These are phyloP conservation scores for Sporothrix brasiliensis DNA, from an alignment of 2,329 filamentous ascomycete species.

Conservation along the genomic window DNA sequence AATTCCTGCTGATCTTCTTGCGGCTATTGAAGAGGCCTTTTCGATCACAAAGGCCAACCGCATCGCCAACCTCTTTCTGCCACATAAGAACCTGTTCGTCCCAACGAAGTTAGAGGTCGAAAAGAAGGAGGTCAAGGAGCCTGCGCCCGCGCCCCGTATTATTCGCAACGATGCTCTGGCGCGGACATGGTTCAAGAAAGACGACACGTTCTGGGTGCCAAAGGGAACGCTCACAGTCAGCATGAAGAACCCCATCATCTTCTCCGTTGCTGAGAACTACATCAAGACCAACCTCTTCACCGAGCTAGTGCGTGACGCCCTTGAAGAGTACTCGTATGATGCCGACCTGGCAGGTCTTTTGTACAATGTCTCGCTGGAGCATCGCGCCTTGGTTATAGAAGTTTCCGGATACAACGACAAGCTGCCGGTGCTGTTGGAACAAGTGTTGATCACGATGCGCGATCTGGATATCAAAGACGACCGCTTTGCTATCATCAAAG, in stretches of 20 bases:
- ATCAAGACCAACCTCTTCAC: constrained; percentile 80
- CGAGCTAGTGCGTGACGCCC: constrained; percentile 81
- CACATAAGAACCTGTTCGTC: constrained; percentile 94
- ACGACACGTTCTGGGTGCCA: constrained; percentile 97
- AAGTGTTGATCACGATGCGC: constrained; percentile 80
- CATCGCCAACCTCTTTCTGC: constrained; percentile 75
- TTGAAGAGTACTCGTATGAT: constrained; percentile 94
- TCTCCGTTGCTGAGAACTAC: constrained; percentile 74
- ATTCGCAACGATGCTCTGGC: constrained; percentile 81
- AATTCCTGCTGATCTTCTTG: constrained; percentile 74
- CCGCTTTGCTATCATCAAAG: constrained; percentile 88
- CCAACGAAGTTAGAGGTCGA: constrained; percentile 91
- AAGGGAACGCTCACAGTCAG: constrained; percentile 86
- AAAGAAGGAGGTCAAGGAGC: constrained; percentile 83
- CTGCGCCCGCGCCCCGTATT: constrained; percentile 73
- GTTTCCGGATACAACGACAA: constrained; percentile 97
- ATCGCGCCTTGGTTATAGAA: constrained; percentile 73
- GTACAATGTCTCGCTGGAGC: constrained; percentile 75
- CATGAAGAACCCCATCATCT: constrained; percentile 76
- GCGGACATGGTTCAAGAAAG: constrained; percentile 96
- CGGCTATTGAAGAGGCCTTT: constrained; percentile 67
- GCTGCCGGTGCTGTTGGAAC: constrained; percentile 84
- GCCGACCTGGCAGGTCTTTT: constrained; percentile 88
- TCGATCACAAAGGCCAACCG: constrained; percentile 60
- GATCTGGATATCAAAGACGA: constrained; percentile 84